Conservation (phyloP, 306 rosid species). For the Luffa aegyptiaca region DNA sequence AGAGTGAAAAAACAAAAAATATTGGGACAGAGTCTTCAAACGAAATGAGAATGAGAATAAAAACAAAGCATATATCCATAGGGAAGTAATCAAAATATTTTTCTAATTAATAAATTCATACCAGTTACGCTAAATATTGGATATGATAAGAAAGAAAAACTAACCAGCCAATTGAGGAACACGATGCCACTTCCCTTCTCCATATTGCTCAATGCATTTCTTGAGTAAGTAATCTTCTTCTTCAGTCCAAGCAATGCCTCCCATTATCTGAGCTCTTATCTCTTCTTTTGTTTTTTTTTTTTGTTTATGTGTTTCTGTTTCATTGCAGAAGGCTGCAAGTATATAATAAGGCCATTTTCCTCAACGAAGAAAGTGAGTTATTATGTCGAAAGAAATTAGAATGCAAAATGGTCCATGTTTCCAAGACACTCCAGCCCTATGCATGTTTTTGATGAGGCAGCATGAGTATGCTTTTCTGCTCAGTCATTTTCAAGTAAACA, state of each 20-base stretch:
- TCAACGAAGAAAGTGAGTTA: neutral
- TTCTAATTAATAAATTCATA: too few species aligned
- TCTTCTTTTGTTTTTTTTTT: neutral
- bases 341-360: neutral
- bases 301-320: neutral
- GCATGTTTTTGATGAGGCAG: slow-evolving; percentile 18
- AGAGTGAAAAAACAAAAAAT: neutral
- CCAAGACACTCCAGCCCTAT: slow-evolving; percentile 10
- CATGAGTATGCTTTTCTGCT: slow-evolving; percentile 16
- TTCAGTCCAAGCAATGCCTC: slow-evolving; percentile 63
- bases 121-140: neutral
- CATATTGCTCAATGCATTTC: slow-evolving; percentile 53
- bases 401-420: slow-evolving; percentile 42
- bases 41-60: neutral
- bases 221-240: slow-evolving; percentile 55
- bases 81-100: too few species aligned
- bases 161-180: slow-evolving; percentile 59
- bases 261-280: slow-evolving; percentile 24
- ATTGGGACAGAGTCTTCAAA: neutral
- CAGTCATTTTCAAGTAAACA: slow-evolving; percentile 3
- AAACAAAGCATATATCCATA: neutral
- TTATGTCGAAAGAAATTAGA: neutral
- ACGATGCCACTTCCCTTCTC: slow-evolving; percentile 69
- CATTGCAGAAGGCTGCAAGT: neutral
- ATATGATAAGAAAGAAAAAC: neutral